Base-by-base conservation (phyloP, 176 grass and related monocot genomes). In the Tillandsia fasciculata region DNA sequence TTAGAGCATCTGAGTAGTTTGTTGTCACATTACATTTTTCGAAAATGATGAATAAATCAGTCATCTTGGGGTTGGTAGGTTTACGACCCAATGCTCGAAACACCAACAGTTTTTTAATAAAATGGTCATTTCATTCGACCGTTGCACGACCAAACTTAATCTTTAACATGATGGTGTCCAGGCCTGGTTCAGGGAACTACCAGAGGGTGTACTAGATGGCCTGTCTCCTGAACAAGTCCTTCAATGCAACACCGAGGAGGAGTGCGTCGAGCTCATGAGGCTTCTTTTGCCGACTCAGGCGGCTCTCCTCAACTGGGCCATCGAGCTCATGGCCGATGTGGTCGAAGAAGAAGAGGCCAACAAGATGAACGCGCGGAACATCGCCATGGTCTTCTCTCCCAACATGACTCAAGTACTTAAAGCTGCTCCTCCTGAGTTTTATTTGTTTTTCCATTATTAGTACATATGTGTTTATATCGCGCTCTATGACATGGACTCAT, bases 331-430 rank as follows among this genome's bases (percentile, higher is more conserved):
- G 93, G 80, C 89, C 51, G 89, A 97, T 11, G 89, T 97, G 2
- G 89, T 97, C 3, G 79, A 97, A 70, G 93, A 90, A 49, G 92
- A 96, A 76, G 86, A 92, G 33, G 48, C 76, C 57, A 97, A 90
- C 81, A 97, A 97, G 79, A 97, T 90, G 93, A 97, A 97, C 71
- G 89, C 89, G 28, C 85, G 93, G 68, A 97, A 97, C 64, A 92
- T 97, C 29, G 86, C 93, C 5, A 92, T 97, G 93, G 89, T 92
- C 49, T 97, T 97, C 64, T 76, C 93, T 49, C 93, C 93, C 53
- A 97, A 97, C 77, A 90, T 92, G 93, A 92, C 93, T n/a, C 89
- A 97, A 79, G 93, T 97, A 81, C 26, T 64, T 77, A 15, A 26
- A 33, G 23, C 68, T 53, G 29, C 29, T 33, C 29, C 29, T 5